Evolutionary conservation across 164 flowering plant genomes (phyloP).

Genomic region (Paratinospora sagittata): DNA sequence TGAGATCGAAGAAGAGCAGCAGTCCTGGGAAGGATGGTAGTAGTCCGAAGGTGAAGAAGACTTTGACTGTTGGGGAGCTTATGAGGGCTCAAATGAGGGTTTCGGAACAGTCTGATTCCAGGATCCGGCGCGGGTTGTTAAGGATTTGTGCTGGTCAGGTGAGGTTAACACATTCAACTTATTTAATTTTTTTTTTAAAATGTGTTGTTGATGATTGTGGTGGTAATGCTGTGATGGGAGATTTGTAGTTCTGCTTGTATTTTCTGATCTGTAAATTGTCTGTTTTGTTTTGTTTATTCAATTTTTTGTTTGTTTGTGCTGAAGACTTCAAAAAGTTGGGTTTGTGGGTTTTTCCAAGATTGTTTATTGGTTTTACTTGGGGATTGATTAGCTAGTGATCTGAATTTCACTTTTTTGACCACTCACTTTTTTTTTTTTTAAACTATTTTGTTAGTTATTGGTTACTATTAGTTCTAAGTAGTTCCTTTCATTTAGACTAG

Average conservation of each 20-base stretch:
- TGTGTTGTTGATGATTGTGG: not conserved
- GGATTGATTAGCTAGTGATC: no score
- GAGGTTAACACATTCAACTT: not conserved
- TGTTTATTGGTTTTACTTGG: no score
- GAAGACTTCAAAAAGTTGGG: no score
- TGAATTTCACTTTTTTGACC: no score
- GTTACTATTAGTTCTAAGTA: not conserved
- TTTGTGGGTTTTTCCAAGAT: no score
- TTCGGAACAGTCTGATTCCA: conserved; percentile 70
- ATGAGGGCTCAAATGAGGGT: conserved; percentile 96
- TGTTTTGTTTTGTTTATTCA: no score
- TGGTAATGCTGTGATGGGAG: no score
- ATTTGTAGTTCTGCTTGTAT: not conserved
- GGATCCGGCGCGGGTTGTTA: conserved; percentile 80
- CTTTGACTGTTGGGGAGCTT: conserved; percentile 81
- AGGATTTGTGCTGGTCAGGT: conserved; percentile 93
- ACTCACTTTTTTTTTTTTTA: no score
- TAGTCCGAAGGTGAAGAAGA: conserved; percentile 31
- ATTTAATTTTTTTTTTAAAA: not conserved
- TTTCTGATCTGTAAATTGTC: not conserved
- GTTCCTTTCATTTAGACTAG: not conserved
- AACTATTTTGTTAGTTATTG: no score
- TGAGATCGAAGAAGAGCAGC: conserved; percentile 12
- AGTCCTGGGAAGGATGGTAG: conserved; percentile 8
- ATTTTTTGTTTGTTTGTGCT: no score